Conservation (phyloP, 805 yeast species). For the Pichia heedii region DNA sequence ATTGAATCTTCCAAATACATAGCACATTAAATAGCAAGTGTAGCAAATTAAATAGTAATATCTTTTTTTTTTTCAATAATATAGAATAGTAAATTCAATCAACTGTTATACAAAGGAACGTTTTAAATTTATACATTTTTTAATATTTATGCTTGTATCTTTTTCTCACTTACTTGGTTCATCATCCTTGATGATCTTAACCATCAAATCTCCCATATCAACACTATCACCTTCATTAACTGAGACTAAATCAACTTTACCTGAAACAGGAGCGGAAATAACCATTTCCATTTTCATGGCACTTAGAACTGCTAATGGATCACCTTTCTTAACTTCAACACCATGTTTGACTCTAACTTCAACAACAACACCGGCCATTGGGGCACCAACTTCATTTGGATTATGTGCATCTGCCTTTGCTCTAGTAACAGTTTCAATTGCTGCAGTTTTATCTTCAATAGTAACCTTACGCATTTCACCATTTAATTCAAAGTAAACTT, state of each 20-base stretch:
- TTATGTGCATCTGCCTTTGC: conserved; percentile 85
- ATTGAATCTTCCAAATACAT: background rate
- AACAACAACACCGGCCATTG: conserved; percentile 98
- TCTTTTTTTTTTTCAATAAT: too few relatives aligned
- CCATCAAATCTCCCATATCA: conserved; percentile 85
- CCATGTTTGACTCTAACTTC: conserved; percentile 90
- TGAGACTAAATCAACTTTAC: conserved; percentile 66
- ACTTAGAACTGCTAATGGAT: conserved; percentile 83
- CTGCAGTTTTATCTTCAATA: conserved; percentile 78
- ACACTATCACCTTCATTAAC: conserved; percentile 92
- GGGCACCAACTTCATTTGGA: conserved; percentile 93
- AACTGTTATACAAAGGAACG: too few relatives aligned
- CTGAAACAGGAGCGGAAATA: conserved; percentile 83
- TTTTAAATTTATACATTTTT: too few relatives aligned
- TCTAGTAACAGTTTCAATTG: conserved; percentile 76
- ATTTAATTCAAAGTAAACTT: conserved; percentile 94
- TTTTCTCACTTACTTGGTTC: background rate
- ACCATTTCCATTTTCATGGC: conserved; percentile 99
- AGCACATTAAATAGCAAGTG: background rate
- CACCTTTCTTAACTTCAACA: conserved; percentile 89
- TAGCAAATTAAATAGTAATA: too few relatives aligned
- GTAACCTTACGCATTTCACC: conserved; percentile 97
- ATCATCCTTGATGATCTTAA: conserved; percentile 38
- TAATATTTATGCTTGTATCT: too few relatives aligned
- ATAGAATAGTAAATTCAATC: too few relatives aligned